Percentiles rank a stretch among this genome's conserved stretches.
Evolutionary conservation across 768 basidiomycete species (phyloP).

Genomic region (Dacryopinax primogenitus): DNA sequence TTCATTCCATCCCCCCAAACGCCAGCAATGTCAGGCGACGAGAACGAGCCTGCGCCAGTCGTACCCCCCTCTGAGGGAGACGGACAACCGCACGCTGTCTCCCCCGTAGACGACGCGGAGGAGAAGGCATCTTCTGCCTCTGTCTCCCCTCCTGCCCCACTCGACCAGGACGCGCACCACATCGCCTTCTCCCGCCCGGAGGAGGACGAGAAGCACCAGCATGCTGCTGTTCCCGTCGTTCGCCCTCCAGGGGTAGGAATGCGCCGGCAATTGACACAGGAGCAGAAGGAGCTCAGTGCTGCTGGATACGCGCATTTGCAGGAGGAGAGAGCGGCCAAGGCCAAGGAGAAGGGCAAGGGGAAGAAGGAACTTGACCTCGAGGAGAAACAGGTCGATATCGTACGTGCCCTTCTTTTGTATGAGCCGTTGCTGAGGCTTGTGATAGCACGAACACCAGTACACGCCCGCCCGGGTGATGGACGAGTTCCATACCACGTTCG

Average conservation of each 20-base stretch:
- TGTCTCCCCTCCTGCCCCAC: too few species aligned
- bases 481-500: slow-evolving; percentile 38
- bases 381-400: slow-evolving; percentile 40
- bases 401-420: background rate
- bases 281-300: slow-evolving; percentile 51
- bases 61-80: too few species aligned
- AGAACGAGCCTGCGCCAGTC: background rate
- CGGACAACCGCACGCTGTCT: too few species aligned
- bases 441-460: slow-evolving; percentile 37
- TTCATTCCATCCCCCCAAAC: background rate
- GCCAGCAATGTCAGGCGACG: background rate
- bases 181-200: background rate
- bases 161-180: background rate
- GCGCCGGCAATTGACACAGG: slow-evolving; percentile 50
- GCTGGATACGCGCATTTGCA: slow-evolving; percentile 57
- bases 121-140: too few species aligned
- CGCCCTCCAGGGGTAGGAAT: slow-evolving; percentile 47
- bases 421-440: background rate
- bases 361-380: slow-evolving; percentile 22
- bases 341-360: slow-evolving; percentile 21
- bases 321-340: slow-evolving; percentile 20
- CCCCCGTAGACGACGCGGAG: too few species aligned
- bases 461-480: slow-evolving; percentile 32
- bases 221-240: too few species aligned
- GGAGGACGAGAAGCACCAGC: background rate